Base-by-base conservation (phyloP, 345 rosid genomes). In the Litchi chinensis region DNA sequence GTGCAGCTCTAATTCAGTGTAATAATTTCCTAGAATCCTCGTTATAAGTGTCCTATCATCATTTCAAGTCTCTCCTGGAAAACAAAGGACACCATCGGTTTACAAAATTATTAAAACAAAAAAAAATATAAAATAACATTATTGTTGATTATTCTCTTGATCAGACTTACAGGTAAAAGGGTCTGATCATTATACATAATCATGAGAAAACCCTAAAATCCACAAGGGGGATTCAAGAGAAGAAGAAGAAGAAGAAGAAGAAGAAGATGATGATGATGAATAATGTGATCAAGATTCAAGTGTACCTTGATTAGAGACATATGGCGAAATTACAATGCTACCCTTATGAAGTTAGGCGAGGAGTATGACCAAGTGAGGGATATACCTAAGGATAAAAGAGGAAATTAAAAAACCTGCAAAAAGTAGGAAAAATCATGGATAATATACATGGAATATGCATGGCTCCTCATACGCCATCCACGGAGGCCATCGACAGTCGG, bases 391-490 rank as follows among this genome's bases (percentile, higher is more conserved):
- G 65, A 60, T 60, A 8, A 60, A 60, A 60, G 12, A 7, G 2
- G 37, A 12, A 46, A 28, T 32, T 0, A 16, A 41, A 16, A 56
- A 56, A 37, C 65, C 52, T 76, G 73, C 76, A 62, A 21, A 21
- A 8, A 59, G 22, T n/a, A 6, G 4, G 64, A 48, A 24, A 79
- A 66, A 76, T 46, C 74, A 74, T 64, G 76, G 74, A 74, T 56
- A 60, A n/a, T 70, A 74, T 73, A 79, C 56, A 82, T 63, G 71
- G 71, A 62, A 77, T 93, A 94, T 94, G 98, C 98, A 89, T 92
- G 98, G 98, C 98, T 92, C 98, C 98, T 91, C 98, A 94, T 94
- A 94, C 97, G 98, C 98, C 98, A 94, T 92, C 89, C 95, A 87
- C 93, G 84, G 86, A 90, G 93, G 87, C 90, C 93, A 81, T 81